Conservation (phyloP, 192 early-diverging fungal genomes). For the Gonapodya sp. region DNA sequence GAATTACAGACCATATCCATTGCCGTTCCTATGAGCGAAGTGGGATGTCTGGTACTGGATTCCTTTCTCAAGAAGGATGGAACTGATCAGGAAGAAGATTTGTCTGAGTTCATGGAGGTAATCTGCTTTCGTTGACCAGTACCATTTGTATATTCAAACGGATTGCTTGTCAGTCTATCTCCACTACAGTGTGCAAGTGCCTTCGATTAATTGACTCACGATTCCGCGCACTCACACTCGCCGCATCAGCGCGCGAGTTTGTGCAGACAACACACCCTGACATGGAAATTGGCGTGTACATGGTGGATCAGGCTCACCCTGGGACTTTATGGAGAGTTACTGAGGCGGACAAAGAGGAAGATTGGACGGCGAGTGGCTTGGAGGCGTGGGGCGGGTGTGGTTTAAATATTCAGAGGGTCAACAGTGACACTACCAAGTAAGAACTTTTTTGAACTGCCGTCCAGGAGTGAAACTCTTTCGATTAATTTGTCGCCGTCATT, state of each 20-base stretch:
- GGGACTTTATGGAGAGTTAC: background rate
- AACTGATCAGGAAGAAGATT: no score
- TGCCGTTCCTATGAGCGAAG: background rate
- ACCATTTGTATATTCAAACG: no score
- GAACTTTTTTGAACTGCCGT: background rate
- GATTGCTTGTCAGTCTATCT: no score
- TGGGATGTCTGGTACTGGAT: background rate
- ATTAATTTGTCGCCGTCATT: background rate
- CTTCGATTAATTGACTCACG: background rate
- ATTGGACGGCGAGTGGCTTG: background rate
- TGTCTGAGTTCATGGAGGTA: no score
- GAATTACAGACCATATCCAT: background rate
- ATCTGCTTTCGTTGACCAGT: no score
- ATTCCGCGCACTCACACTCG: background rate
- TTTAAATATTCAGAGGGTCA: background rate
- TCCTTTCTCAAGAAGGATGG: background rate
- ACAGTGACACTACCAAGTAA: background rate
- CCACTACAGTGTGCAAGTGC: background rate
- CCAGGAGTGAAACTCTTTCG: background rate
- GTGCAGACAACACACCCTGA: background rate
- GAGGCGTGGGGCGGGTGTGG: background rate
- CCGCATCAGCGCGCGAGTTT: background rate
- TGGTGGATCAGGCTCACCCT: background rate
- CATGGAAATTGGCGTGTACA: background rate
- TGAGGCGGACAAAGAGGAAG: background rate